phyloP scores from a whole-genome alignment of 495 filamentous ascomycete genomes.

The Eremomyces bilateralis region DNA sequence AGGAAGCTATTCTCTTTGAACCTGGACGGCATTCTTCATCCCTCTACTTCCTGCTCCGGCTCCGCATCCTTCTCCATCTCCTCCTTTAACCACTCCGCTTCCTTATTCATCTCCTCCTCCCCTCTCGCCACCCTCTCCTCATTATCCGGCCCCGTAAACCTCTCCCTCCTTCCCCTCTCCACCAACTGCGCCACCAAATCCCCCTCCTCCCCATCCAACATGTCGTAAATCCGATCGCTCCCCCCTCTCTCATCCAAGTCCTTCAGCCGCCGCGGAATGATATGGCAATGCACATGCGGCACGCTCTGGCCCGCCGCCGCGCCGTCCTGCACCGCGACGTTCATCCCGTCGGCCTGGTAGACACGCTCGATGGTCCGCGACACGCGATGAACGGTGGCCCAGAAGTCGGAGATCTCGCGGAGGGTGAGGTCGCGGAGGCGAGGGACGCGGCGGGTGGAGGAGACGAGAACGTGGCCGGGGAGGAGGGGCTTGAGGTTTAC shows the following conservation, averaged over 20 bases:
- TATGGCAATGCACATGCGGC: constrained; percentile 77
- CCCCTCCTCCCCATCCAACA: constrained; percentile 68
- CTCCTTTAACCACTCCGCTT: constrained; percentile 43
- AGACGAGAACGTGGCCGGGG: constrained; percentile 80
- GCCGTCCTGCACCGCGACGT: constrained; percentile 88
- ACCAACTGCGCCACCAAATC: constrained; percentile 47
- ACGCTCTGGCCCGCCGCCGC: constrained; percentile 74
- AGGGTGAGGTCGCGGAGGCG: constrained; percentile 55
- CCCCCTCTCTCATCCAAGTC: constrained; percentile 32
- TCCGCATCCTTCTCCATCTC: constrained; percentile 34
- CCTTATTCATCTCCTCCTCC: constrained; percentile 55
- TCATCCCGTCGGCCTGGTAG: constrained; percentile 40
- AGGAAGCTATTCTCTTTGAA: too few relatives aligned
- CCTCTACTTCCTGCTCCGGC: too few relatives aligned
- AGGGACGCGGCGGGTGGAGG: constrained; percentile 36
- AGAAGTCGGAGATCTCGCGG: constrained; percentile 63
- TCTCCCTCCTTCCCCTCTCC: constrained; percentile 23
- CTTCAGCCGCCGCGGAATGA: constrained; percentile 51
- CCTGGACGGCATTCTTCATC: too few relatives aligned
- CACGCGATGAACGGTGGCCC: constrained; percentile 61
- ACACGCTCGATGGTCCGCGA: constrained; percentile 54
- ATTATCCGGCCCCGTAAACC: constrained; percentile 23
- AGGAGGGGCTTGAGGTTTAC: constrained; percentile 91
- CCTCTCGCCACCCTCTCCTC: constrained; percentile 42
- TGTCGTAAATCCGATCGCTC: constrained; percentile 49